Evolutionary conservation across 768 basidiomycete species (phyloP).

Genomic region (Lyophyllum semitale): DNA sequence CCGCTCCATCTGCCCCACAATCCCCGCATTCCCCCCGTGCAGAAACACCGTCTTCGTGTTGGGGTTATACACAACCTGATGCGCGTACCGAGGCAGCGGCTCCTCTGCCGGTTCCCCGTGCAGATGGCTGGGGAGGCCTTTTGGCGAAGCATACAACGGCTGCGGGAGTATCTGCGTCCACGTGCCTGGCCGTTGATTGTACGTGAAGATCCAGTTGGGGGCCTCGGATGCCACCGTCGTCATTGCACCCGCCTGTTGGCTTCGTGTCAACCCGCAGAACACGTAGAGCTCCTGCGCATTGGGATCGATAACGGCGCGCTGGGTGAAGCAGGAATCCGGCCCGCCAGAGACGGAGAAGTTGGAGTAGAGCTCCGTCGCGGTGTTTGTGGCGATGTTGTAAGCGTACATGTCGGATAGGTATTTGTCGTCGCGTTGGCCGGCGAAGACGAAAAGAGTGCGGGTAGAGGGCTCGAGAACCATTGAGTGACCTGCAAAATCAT

Average conservation of each 20-base stretch:
- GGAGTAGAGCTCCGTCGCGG: conserved; percentile 60
- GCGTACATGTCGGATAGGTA: conserved; percentile 79
- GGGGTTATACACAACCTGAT: conserved; percentile 76
- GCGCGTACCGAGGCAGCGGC: conserved; percentile 71
- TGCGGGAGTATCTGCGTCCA: conserved; percentile 63
- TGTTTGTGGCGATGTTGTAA: conserved; percentile 61
- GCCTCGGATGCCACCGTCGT: conserved; percentile 48
- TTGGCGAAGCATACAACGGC: conserved; percentile 10
- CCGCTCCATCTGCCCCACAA: conserved; percentile 17
- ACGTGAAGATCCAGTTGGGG: conserved; percentile 71
- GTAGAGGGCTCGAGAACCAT: conserved; percentile 73
- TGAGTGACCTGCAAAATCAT: conserved; percentile 60
- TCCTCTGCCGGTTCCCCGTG: conserved; percentile 25
- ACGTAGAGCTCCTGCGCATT: conserved; percentile 69
- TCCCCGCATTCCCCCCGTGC: conserved; percentile 78
- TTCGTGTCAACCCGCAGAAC: conserved; percentile 67
- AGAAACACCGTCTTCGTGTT: conserved; percentile 57
- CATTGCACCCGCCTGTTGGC: conserved; percentile 35
- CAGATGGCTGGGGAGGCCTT: background rate
- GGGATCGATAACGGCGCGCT: conserved; percentile 70
- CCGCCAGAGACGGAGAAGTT: conserved; percentile 65
- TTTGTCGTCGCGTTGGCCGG: conserved; percentile 67
- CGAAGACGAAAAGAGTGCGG: conserved; percentile 69
- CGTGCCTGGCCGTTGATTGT: conserved; percentile 56
- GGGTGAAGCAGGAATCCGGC: conserved; percentile 73